These are phyloP conservation scores for Mycena floridula DNA, from an alignment of 768 basidiomycete species.

Conservation along the genomic window DNA sequence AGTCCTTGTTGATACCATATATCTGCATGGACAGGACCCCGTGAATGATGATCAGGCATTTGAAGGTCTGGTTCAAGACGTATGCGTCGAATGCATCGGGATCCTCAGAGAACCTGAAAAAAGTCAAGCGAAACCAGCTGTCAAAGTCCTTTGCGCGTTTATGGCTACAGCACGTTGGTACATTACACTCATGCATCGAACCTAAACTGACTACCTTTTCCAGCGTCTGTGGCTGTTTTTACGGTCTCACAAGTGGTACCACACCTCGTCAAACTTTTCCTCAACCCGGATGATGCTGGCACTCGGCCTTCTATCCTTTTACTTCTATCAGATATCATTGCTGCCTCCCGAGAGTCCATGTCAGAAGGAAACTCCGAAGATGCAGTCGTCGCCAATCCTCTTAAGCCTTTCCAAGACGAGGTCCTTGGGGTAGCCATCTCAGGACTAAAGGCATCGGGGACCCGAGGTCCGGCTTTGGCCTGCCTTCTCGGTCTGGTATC, in stretches of 20 bases:
- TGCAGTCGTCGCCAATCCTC: slow-evolving; percentile 23
- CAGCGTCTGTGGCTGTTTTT: slow-evolving; percentile 66
- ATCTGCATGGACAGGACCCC: slow-evolving; percentile 38
- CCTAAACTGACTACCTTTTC: background rate
- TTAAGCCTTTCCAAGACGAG: slow-evolving; percentile 69
- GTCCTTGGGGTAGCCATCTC: slow-evolving; percentile 59
- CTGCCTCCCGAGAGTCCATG: slow-evolving; percentile 41
- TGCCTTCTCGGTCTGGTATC: slow-evolving; percentile 64
- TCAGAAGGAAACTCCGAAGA: slow-evolving; percentile 12
- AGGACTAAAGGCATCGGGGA: slow-evolving; percentile 46
- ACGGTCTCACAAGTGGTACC: slow-evolving; percentile 65
- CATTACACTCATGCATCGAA: background rate
- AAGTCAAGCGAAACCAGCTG: slow-evolving; percentile 82
- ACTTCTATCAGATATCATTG: slow-evolving; percentile 61
- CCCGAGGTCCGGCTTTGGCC: slow-evolving; percentile 54
- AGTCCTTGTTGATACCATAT: slow-evolving; percentile 69
- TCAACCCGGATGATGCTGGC: slow-evolving; percentile 60
- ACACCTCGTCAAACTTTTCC: slow-evolving; percentile 72
- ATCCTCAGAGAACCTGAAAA: slow-evolving; percentile 90
- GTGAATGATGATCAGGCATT: slow-evolving; percentile 33
- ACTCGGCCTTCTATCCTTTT: slow-evolving; percentile 62
- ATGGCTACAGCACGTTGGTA: slow-evolving; percentile 73
- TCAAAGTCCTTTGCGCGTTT: slow-evolving; percentile 75
- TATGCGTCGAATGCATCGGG: slow-evolving; percentile 74
- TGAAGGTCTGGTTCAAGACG: slow-evolving; percentile 61